These are phyloP conservation scores for Sanguinoderma infundibulare DNA, from an alignment of 1,284 basidiomycete species.

Conservation along the genomic window DNA sequence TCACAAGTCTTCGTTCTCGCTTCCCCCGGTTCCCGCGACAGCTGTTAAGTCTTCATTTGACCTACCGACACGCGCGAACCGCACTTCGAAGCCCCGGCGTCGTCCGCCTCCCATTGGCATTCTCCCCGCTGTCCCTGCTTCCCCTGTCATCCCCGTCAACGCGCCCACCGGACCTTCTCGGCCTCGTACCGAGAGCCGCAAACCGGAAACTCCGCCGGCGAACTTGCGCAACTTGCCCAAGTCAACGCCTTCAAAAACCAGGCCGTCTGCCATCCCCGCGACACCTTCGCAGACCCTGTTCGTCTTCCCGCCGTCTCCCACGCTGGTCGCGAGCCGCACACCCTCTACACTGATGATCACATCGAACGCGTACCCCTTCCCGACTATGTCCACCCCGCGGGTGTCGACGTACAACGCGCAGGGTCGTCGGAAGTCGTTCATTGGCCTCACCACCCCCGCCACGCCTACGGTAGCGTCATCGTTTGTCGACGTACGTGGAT, in stretches of 20 bases:
- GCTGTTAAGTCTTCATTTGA: constrained; percentile 55
- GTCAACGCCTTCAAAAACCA: constrained; percentile 27
- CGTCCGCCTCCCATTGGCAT: constrained; percentile 62
- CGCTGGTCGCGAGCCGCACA: constrained; percentile 56
- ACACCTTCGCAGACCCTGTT: constrained; percentile 77
- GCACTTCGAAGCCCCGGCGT: constrained; percentile 53
- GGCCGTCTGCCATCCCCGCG: constrained; percentile 32
- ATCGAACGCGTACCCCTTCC: constrained; percentile 64
- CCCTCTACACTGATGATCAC: constrained; percentile 78
- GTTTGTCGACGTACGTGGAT: constrained; percentile 79
- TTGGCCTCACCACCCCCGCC: constrained; percentile 65
- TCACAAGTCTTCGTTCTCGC: constrained; percentile 32
- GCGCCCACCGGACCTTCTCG: constrained; percentile 45
- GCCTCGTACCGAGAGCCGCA: constrained; percentile 54
- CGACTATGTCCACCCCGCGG: constrained; percentile 67
- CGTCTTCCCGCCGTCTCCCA: constrained; percentile 82
- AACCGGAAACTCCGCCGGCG: constrained; percentile 57
- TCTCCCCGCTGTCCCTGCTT: constrained; percentile 73
- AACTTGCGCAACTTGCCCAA: constrained; percentile 43
- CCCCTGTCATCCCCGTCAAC: constrained; percentile 40
- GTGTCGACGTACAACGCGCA: constrained; percentile 71
- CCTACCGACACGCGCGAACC: constrained; percentile 36
- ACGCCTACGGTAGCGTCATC: constrained; percentile 84
- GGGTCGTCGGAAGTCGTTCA: constrained; percentile 71
- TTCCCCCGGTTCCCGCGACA: constrained; percentile 44